Percentiles rank a stretch among this genome's conserved stretches.
Evolutionary conservation across 2,329 filamentous ascomycete genomes (phyloP).

Genomic region (Diaporthe amygdali): DNA sequence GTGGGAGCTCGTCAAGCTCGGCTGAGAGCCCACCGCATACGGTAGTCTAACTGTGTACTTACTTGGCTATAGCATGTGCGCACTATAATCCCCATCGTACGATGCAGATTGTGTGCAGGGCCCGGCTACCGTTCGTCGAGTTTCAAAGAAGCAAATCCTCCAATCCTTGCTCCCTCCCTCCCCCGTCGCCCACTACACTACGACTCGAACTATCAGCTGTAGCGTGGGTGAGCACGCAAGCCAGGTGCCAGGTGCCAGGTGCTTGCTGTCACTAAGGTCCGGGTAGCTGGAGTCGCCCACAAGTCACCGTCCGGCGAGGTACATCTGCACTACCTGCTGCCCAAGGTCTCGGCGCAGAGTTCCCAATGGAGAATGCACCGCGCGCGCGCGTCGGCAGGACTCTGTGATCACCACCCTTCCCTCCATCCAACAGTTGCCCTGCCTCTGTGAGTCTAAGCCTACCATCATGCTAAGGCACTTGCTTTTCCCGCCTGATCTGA

Average conservation of each 20-base stretch:
- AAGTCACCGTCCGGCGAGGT: not conserved
- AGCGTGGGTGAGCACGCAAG: not conserved
- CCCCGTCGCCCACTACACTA: not conserved
- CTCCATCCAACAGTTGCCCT: not conserved
- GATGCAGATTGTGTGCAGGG: conserved; percentile 2
- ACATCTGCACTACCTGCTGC: conserved; percentile 2
- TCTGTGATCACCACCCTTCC: not conserved
- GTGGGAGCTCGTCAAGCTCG: not conserved
- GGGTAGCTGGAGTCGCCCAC: not conserved
- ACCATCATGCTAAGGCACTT: not conserved
- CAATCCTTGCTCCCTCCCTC: not conserved
- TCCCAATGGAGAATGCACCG: conserved; percentile 12
- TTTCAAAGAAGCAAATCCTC: conserved; percentile 4
- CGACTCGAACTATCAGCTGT: not conserved
- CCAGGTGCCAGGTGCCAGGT: not conserved
- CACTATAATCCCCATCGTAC: not conserved
- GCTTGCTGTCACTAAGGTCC: not conserved
- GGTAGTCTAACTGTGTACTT: not conserved
- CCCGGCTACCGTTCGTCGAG: conserved; percentile 1
- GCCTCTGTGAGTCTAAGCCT: not conserved
- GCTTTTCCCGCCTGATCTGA: not conserved
- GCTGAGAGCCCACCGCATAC: not conserved
- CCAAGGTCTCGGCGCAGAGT: not conserved
- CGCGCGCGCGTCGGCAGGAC: conserved; percentile 11
- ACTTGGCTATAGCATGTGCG: not conserved